phyloP scores from a whole-genome alignment of 2,329 filamentous ascomycete species.

The Aspergillus fijiensis region DNA sequence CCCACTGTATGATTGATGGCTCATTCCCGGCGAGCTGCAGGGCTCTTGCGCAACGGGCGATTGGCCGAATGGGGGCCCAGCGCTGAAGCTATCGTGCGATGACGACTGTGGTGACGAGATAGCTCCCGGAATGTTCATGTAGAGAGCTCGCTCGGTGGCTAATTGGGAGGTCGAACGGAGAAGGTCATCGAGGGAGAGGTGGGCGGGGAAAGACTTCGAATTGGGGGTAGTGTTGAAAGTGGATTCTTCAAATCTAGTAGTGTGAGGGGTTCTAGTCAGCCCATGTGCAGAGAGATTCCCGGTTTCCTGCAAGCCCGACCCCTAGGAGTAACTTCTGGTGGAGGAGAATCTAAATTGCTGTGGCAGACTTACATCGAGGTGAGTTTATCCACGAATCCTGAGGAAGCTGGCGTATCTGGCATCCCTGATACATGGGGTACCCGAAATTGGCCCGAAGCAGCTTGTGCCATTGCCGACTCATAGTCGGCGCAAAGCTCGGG shows the following conservation, averaged over 20 bases:
- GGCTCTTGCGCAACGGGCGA: conserved; percentile 18
- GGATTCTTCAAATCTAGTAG: conserved; percentile 6
- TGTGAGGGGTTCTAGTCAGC: background rate
- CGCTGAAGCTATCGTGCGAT: conserved; percentile 11
- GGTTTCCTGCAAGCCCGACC: background rate
- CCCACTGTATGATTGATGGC: conserved; percentile 18
- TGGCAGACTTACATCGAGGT: conserved; percentile 3
- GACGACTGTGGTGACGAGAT: conserved; percentile 16
- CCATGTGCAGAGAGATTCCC: background rate
- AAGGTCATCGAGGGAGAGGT: conserved; percentile 15
- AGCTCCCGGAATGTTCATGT: conserved; percentile 21
- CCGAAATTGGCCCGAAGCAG: background rate
- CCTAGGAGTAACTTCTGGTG: background rate
- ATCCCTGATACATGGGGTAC: background rate
- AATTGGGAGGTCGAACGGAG: conserved; percentile 22
- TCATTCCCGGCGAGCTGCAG: conserved; percentile 24
- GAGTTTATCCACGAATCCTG: conserved; percentile 6
- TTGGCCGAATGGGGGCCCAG: conserved; percentile 1
- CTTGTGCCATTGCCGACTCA: conserved; percentile 3
- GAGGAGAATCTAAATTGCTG: background rate
- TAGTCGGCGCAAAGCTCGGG: background rate
- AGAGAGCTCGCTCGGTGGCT: conserved; percentile 24
- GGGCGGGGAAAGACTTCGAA: background rate
- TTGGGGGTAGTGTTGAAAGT: conserved; percentile 5
- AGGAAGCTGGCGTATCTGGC: background rate